Percentiles rank a stretch among this genome's conserved stretches.
phyloP scores from a whole-genome alignment of 371 early-diverging fungal genomes.

The Mortierella sp. region DNA sequence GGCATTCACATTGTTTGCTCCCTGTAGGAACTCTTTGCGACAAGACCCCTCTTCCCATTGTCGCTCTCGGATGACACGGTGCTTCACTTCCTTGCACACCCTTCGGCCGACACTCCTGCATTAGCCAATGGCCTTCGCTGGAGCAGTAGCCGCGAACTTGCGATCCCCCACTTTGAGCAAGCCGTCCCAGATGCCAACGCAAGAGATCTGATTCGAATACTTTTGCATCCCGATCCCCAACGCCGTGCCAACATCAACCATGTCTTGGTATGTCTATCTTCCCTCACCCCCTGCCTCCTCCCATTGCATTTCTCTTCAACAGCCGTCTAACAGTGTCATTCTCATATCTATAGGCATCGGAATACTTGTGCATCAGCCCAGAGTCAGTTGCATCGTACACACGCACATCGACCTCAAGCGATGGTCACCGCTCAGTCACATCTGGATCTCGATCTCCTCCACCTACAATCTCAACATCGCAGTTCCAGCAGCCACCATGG shows the following conservation, averaged over 20 bases:
- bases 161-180: slow-evolving; percentile 39
- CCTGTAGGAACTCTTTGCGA: slow-evolving; percentile 43
- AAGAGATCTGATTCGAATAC: slow-evolving; percentile 31
- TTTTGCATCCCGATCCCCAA: slow-evolving; percentile 35
- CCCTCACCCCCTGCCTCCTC: not conserved
- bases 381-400: slow-evolving; percentile 5
- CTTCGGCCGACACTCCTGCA: slow-evolving; percentile 30
- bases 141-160: slow-evolving; percentile 22
- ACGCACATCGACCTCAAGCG: not conserved
- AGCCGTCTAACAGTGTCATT: not conserved
- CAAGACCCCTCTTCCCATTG: slow-evolving; percentile 41
- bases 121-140: slow-evolving; percentile 38
- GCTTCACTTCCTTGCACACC: slow-evolving; percentile 51
- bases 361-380: slow-evolving; percentile 4
- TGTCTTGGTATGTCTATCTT: slow-evolving; percentile 22
- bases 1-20: not conserved
- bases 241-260: slow-evolving; percentile 40
- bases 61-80: slow-evolving; percentile 49
- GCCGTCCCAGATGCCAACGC: slow-evolving; percentile 36
- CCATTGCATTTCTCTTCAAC: not conserved
- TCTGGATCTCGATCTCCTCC: not conserved
- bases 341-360: not conserved
- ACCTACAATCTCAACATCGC: not conserved
- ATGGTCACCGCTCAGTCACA: not conserved
- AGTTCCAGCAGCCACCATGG: not conserved